Conservation (phyloP, 768 basidiomycete species). For the Suillus paluster region DNA sequence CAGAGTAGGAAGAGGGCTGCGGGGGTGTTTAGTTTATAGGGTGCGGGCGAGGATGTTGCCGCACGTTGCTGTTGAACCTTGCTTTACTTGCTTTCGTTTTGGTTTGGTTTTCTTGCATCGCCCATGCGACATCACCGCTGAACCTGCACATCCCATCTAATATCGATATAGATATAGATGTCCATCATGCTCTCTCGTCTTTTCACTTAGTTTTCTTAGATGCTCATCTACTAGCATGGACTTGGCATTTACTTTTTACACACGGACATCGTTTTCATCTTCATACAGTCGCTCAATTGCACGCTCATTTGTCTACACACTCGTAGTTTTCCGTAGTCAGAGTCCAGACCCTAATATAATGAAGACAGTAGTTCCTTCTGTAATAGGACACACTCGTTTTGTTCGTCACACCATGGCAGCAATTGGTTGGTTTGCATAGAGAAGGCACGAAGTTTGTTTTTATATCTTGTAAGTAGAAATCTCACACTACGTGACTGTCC, state of each 20-base stretch:
- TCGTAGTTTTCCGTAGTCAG: too few species aligned
- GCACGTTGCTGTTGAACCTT: background rate
- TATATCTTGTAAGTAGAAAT: background rate
- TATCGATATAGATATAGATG: background rate
- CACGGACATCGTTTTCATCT: background rate
- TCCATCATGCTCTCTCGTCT: background rate
- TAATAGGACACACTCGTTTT: too few species aligned
- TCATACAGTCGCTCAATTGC: too few species aligned
- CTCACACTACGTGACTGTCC: background rate
- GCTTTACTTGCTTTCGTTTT: background rate
- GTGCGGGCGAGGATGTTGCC: background rate
- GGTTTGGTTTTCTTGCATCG: background rate
- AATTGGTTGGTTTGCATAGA: too few species aligned
- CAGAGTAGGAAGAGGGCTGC: slow-evolving; percentile 60
- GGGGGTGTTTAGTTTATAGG: slow-evolving; percentile 64
- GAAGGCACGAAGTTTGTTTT: too few species aligned
- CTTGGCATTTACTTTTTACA: background rate
- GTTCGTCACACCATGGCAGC: too few species aligned
- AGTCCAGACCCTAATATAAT: too few species aligned
- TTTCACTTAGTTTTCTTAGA: background rate
- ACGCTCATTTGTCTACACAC: too few species aligned
- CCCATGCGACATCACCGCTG: too few species aligned
- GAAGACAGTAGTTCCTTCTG: too few species aligned
- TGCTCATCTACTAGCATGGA: background rate
- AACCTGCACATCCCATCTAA: background rate